Evolutionary conservation across 2,329 filamentous ascomycete genomes (phyloP), one percentile per base, ranked within the genome.

Genomic region (Didymellaceae sp.): DNA sequence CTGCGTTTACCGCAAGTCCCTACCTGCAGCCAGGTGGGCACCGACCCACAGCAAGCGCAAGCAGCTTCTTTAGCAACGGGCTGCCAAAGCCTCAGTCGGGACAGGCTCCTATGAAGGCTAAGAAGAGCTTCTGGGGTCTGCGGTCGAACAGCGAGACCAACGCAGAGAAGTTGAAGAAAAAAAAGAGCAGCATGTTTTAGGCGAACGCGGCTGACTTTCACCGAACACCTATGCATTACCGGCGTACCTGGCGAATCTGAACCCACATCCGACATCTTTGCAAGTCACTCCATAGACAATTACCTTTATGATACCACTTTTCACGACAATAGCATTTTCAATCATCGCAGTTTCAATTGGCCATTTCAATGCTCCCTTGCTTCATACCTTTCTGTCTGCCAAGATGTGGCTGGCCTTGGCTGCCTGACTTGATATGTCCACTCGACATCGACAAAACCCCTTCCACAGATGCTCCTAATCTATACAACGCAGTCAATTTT

Each of bases 111-210:
- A 37, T 54, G 14, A 71, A 68, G 44, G 57, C 64, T 22, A 72
- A 71, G 59, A 74, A 73, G 61, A 73, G 71, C 22, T 72, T 74
- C 49, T 74, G 70, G 66, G 66, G 70, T 0, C 28, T 74, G 39
- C 49, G 72, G 34, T 69, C 64, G 21, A 59, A 55, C 18, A 71
- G 70, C 39, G 68, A 72, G 32, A 45, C 57, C 1, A 66, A 52
- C 34, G 45, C 62, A 10, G 68, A 59, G 30, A 74, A 70, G 45
- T 55, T 77, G 53, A 66, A 63, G 47, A 78, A 77, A 66, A 78
- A 78, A 61, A 66, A 72, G 48, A 77, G 74, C 54, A 71, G 74
- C 37, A 74, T 77, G 70, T 78, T 76, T 61, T 77, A 53, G 44
- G 42, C 31, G 24, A 18, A n/a, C 7, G 14, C 26, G 25, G n/a